Conservation (phyloP, 306 rosid species). For the Medicago arabica region DNA sequence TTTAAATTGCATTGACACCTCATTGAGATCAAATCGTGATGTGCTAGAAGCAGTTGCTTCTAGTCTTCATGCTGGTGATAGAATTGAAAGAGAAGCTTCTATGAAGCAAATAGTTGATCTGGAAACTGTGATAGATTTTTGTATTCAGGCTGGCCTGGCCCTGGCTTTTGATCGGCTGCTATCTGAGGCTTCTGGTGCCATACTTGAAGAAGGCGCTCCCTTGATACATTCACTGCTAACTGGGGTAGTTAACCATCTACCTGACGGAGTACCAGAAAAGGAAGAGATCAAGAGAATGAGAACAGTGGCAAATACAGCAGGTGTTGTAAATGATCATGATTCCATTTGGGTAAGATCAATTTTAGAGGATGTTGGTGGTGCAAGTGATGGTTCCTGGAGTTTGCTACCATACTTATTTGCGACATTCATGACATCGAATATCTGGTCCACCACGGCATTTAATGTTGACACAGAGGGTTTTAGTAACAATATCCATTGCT, state of each 20-base stretch:
- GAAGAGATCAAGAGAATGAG: conserved; percentile 78
- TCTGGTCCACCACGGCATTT: conserved; percentile 93
- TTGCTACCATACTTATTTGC: conserved; percentile 93
- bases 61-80: conserved; percentile 89
- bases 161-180: conserved; percentile 82
- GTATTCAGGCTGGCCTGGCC: conserved; percentile 92
- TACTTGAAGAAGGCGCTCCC: conserved; percentile 89
- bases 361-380: conserved; percentile 93
- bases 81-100: conserved; percentile 84
- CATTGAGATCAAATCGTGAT: conserved; percentile 88
- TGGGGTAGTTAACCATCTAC: conserved; percentile 83
- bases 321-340: conserved; percentile 76
- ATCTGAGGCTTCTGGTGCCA: conserved; percentile 91
- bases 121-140: conserved; percentile 88
- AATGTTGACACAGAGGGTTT: conserved; percentile 95
- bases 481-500: conserved; percentile 90
- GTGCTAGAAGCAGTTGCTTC: conserved; percentile 83
- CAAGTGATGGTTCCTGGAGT: conserved; percentile 97
- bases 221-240: conserved; percentile 78
- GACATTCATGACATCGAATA: conserved; percentile 89
- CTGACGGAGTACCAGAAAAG: conserved; percentile 85
- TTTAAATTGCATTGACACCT: conserved; percentile 91
- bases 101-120: conserved; percentile 85
- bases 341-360: conserved; percentile 91
- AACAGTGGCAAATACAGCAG: conserved; percentile 83